Evolutionary conservation across 1,284 basidiomycete species (phyloP).

Genomic region (Rhodotorula sp.): DNA sequence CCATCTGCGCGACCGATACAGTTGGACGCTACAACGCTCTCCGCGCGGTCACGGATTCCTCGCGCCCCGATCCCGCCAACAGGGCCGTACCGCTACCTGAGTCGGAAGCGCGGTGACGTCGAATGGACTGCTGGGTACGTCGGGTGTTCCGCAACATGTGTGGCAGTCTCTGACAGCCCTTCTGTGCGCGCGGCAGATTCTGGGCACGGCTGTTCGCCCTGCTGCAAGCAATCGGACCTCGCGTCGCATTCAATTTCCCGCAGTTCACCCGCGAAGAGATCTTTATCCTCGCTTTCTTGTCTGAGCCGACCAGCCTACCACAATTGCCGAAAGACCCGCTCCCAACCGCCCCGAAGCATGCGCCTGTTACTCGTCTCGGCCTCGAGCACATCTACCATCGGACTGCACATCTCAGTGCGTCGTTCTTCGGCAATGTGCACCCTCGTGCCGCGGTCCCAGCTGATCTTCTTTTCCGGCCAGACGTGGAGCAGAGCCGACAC

Average conservation of each 20-base stretch:
- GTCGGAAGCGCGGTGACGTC: neutral
- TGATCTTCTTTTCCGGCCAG: neutral
- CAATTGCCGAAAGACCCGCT: neutral
- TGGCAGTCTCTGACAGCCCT: neutral
- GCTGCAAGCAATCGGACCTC: neutral
- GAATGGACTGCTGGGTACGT: neutral
- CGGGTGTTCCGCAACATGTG: neutral
- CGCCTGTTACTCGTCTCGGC: neutral
- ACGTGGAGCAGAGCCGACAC: neutral
- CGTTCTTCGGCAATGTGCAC: too few species aligned
- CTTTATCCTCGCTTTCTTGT: neutral
- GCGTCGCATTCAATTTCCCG: neutral
- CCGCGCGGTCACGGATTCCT: too few species aligned
- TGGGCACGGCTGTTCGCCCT: conserved; percentile 3
- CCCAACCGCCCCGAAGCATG: neutral
- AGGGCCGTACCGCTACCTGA: neutral
- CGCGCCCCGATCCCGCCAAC: too few species aligned
- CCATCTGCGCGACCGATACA: neutral
- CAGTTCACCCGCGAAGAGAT: neutral
- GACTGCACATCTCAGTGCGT: neutral
- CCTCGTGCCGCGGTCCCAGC: neutral
- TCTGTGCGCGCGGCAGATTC: neutral
- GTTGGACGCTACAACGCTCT: neutral
- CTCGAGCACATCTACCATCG: neutral
- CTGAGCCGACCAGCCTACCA: neutral